Base-by-base conservation (phyloP, 2,329 filamentous ascomycete genomes). In the Emmonsiellopsis sp. region DNA sequence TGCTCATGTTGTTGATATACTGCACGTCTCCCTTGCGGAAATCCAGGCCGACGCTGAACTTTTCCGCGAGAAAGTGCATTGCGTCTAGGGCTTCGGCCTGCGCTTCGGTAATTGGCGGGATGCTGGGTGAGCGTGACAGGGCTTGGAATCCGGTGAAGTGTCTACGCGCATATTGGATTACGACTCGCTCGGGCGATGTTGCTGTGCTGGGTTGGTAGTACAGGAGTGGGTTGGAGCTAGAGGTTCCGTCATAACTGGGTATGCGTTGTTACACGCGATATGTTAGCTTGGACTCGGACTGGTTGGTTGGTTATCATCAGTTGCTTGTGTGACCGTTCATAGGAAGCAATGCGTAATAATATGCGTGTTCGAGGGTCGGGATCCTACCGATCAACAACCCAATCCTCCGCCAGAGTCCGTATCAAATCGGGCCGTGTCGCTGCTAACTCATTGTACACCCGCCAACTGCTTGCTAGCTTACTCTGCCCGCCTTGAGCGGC, bases 131-230 rank as follows among this genome's bases (percentile, higher is more conserved):
- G 14, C 75, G 68, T 0, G 73, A 74, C 4, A 72, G 65, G 0
- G 66, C 68, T 52, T 65, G 63, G 53, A 71, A 78, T 2, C 76
- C 77, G 0, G 80, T 81, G 57, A 84, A 84, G 31, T 68, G 71
- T 1, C 82, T 74, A 2, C 82, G 76, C 0, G 77, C 79, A 57
- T 84, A 85, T 56, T 85, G 81, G 33, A 85, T 74, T 6, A 81
- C 66, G 1, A 85, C 64, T 1, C 80, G 73, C 60, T 84, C 77
- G 0, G 80, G 77, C 0, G 64, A 61, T 1, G 63, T 65, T 0
- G 58, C 65, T 0, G 71, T 77, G 8, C 73, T 71, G 0, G 77
- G 74, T 47, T 81, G 77, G 60, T 81, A 74, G 21, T 33, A 32
- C 8, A 71, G 58, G 5, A 72, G 60, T 4, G 68, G 68, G 10